Percentiles rank a stretch among this genome's conserved stretches.
Conservation (phyloP, 164 flowering plant genomes). For the Berberis thunbergii region DNA sequence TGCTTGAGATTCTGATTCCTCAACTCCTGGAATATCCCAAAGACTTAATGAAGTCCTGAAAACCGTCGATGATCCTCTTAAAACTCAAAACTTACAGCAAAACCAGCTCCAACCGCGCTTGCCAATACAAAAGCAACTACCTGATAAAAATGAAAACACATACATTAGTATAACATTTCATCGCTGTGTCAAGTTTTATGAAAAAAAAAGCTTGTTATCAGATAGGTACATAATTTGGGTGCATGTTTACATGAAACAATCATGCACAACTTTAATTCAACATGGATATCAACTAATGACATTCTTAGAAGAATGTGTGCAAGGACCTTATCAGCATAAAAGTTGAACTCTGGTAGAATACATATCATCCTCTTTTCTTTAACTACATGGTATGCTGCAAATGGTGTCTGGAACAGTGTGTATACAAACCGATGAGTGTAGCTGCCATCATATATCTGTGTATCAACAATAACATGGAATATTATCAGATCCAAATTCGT, state of each 20-base stretch:
- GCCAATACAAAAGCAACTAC: too few relatives aligned
- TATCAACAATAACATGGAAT: background rate
- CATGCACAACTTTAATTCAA: background rate
- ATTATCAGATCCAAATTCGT: background rate
- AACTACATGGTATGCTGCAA: slow-evolving; percentile 25
- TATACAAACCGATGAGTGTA: slow-evolving; percentile 23
- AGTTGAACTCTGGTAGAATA: slow-evolving; percentile 14
- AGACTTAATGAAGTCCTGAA: too few relatives aligned
- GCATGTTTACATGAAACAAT: too few relatives aligned
- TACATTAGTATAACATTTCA: too few relatives aligned
- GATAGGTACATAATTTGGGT: too few relatives aligned
- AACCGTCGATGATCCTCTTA: background rate
- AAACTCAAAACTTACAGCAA: too few relatives aligned
- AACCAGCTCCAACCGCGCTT: too few relatives aligned
- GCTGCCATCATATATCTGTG: slow-evolving; percentile 29
- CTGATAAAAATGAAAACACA: too few relatives aligned
- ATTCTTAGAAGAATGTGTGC: background rate
- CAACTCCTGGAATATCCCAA: background rate
- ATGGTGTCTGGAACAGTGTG: slow-evolving; percentile 30
- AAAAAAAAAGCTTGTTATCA: background rate
- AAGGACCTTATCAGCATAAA: slow-evolving; percentile 22
- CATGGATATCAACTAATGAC: background rate
- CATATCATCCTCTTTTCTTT: slow-evolving; percentile 28
- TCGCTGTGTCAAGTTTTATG: too few relatives aligned
- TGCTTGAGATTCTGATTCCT: too few relatives aligned